phyloP scores from a whole-genome alignment of 2,329 filamentous ascomycete species.

The Conoideocrella luteorostrata region DNA sequence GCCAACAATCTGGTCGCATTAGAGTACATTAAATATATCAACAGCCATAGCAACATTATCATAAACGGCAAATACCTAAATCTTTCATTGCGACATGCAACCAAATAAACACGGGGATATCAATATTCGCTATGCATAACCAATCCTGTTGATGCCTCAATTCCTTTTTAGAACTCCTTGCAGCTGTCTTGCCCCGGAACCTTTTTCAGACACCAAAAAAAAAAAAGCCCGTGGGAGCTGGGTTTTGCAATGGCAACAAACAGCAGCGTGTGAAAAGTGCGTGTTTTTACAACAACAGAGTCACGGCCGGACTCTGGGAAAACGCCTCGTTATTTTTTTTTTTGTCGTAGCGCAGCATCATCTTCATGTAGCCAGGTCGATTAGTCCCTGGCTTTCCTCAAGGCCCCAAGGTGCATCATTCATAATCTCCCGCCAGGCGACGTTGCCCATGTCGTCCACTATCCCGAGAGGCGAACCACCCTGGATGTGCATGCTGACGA shows the following conservation, averaged over 20 bases:
- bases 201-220: too few species aligned
- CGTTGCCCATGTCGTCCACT: conserved; percentile 12
- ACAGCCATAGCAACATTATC: not conserved
- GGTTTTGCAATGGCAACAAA: too few species aligned
- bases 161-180: not conserved
- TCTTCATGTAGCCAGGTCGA: conserved; percentile 5
- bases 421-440: conserved; percentile 14
- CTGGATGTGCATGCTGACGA: conserved; percentile 24
- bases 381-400: conserved; percentile 3
- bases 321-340: too few species aligned
- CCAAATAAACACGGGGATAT: not conserved
- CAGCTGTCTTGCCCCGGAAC: too few species aligned
- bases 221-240: too few species aligned
- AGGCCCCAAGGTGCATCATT: conserved; percentile 10
- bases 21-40: not conserved
- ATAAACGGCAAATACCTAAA: not conserved
- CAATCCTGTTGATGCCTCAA: not conserved
- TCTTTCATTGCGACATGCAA: too few species aligned
- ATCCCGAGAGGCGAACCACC: conserved; percentile 17
- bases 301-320: too few species aligned
- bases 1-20: not conserved
- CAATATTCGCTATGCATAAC: conserved; percentile 5
- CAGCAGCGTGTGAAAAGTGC: too few species aligned
- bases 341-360: not conserved
- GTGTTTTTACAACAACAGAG: too few species aligned